Evolutionary conservation across 208 protist genomes (phyloP).

Genomic region (Trypanosoma mega): DNA sequence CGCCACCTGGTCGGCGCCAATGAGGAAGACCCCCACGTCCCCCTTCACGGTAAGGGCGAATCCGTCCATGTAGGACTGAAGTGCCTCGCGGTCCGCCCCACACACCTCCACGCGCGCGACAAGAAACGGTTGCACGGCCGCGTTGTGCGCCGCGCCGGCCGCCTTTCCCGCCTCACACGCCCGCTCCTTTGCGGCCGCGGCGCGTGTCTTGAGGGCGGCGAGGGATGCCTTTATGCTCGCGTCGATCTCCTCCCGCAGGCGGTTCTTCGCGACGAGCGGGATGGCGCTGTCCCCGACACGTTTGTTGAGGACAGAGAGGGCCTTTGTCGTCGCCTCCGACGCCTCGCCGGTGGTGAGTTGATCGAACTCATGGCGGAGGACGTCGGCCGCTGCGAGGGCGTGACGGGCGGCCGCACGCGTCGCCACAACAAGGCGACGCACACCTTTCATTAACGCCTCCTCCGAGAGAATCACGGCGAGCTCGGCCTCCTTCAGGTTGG

Average conservation of each 20-base stretch:
- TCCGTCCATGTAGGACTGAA: conserved; percentile 80
- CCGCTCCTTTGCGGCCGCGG: conserved; percentile 68
- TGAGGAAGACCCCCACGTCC: conserved; percentile 73
- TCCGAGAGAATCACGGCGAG: conserved; percentile 93
- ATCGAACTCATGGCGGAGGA: conserved; percentile 55
- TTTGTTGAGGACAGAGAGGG: conserved; percentile 90
- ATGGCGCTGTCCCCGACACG: conserved; percentile 81
- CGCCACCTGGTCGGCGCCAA: conserved; percentile 50
- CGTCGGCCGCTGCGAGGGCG: conserved; percentile 46
- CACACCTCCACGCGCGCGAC: conserved; percentile 49
- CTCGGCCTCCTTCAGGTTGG: conserved; percentile 79
- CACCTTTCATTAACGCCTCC: conserved; percentile 93
- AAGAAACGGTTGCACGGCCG: conserved; percentile 44
- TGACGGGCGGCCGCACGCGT: conserved; percentile 67
- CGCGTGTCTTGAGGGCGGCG: conserved; percentile 61
- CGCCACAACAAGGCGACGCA: conserved; percentile 81
- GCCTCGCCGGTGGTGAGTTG: conserved; percentile 29
- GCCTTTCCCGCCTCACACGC: conserved; percentile 52
- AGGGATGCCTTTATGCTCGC: conserved; percentile 72
- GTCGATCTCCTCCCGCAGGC: conserved; percentile 81
- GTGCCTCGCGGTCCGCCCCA: conserved; percentile 82
- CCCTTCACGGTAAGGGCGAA: conserved; percentile 53
- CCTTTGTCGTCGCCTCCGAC: conserved; percentile 73
- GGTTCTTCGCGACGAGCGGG: conserved; percentile 76
- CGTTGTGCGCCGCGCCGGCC: conserved; percentile 45